Base-by-base conservation (phyloP, 768 basidiomycete genomes). In the Gyrodon lividus region DNA sequence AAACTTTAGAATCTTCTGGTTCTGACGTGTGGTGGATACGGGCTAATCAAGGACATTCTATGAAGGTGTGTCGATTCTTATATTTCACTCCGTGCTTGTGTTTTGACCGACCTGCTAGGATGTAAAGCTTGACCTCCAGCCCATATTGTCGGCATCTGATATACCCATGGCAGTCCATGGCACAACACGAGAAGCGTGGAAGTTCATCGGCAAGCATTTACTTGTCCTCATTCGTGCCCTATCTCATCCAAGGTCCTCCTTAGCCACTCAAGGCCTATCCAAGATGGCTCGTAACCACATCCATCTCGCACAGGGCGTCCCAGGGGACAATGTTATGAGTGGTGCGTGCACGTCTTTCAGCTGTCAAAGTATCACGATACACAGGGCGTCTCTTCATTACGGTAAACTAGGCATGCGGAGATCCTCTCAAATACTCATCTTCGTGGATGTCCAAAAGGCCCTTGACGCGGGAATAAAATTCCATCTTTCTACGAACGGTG, bases 281-380 rank as follows among this genome's bases (percentile, higher is more conserved):
- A 84, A 77, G 55, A 97, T 95, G 93, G 77, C 71, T 12, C 77
- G 96, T 22, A 96, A 94, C 62, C 94, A 98, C 62, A 88, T 98
- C 34, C 96, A 99, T 68, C 76, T 97, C 13, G 94, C 95, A 0
- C 88, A 93, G 65, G 86, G 88, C 31, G 71, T 89, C 3, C 72
- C 77, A 2, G 82, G 83, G 1, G 70, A 83, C 2, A 78, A 79
- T 5, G 83, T 90, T 43, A 79, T 87, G 46, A 93, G 90, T 57
- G 92, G 93, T 91, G 50, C 22, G 83, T 67, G 20, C 34, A n/a
- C 16, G 34, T 35, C 26, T 52, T 39, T 44, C 43, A 28, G 14
- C 30, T n/a, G 30, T 37, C 23, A 23, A 17, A 7, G 37, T 13
- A 48, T 46, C 30, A 17, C 45, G 19, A 22, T 39, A 28, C 24